These are phyloP conservation scores for Pelagophyceae sp. DNA, from an alignment of 352 stramenopile genomes.

Conservation along the genomic window DNA sequence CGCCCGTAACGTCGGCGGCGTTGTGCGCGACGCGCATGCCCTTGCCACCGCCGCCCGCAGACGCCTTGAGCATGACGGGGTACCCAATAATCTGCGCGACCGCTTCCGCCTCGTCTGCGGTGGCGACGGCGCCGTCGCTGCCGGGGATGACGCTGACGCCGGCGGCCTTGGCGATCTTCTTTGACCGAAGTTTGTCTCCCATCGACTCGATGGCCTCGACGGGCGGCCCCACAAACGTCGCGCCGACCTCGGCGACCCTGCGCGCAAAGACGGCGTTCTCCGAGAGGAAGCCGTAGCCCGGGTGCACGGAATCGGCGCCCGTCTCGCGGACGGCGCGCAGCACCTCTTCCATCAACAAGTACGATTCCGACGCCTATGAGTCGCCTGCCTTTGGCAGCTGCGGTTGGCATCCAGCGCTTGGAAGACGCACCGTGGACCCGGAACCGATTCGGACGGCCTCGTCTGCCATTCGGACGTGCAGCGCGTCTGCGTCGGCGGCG, in stretches of 20 bases:
- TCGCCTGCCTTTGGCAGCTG: too few relatives aligned
- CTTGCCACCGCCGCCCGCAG: conserved; percentile 84
- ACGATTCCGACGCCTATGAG: conserved; percentile 66
- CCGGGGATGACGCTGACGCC: conserved; percentile 86
- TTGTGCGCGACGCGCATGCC: conserved; percentile 89
- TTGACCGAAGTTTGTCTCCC: conserved; percentile 88
- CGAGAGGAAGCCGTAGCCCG: conserved; percentile 85
- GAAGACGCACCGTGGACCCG: conserved; percentile 54
- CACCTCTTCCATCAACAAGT: conserved; percentile 81
- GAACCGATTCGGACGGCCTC: conserved; percentile 67
- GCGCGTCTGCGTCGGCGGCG: conserved; percentile 64
- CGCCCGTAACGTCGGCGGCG: conserved; percentile 71
- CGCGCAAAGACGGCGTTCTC: conserved; percentile 84
- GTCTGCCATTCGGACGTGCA: conserved; percentile 65
- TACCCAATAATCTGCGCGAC: conserved; percentile 86
- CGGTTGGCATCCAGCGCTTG: too few relatives aligned
- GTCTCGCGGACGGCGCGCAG: conserved; percentile 67
- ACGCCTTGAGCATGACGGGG: conserved; percentile 95
- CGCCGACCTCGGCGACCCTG: conserved; percentile 50
- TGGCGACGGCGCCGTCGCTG: conserved; percentile 70
- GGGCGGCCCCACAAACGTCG: conserved; percentile 75
- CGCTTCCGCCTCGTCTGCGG: conserved; percentile 61
- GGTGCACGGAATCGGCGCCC: conserved; percentile 80
- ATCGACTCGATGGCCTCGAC: conserved; percentile 73
- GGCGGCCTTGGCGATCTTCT: conserved; percentile 80